Percentiles rank a stretch among this genome's conserved stretches.
Conservation (phyloP, 2,329 filamentous ascomycete species). For the Cercospora citrullina region DNA sequence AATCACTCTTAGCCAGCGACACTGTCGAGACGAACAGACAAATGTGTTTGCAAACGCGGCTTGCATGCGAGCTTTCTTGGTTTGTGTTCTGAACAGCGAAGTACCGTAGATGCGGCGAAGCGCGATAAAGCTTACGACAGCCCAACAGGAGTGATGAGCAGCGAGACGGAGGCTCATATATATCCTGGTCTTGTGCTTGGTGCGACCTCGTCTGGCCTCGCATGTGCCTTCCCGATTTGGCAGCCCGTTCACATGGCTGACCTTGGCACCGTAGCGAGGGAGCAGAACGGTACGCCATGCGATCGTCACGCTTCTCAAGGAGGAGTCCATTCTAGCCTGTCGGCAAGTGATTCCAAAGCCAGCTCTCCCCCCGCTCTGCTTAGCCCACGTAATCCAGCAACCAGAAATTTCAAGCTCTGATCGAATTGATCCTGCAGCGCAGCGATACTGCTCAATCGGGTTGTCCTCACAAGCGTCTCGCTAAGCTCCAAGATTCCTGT, state of each 20-base stretch:
- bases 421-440: slow-evolving; percentile 64
- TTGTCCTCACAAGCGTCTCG: slow-evolving; percentile 44
- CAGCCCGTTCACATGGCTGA: not conserved
- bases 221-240: slow-evolving; percentile 5
- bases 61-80: not conserved
- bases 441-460: slow-evolving; percentile 53
- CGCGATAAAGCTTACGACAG: too few relatives aligned
- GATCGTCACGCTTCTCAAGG: slow-evolving; percentile 2
- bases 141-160: not conserved
- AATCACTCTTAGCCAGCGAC: not conserved
- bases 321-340: slow-evolving; percentile 63
- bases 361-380: slow-evolving; percentile 70
- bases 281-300: not conserved
- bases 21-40: not conserved
- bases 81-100: too few relatives aligned
- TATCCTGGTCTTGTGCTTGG: not conserved
- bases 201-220: not conserved
- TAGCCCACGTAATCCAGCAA: slow-evolving; percentile 70
- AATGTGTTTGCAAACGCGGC: not conserved
- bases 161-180: not conserved
- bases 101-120: too few relatives aligned
- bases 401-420: slow-evolving; percentile 67
- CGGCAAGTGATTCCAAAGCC: slow-evolving; percentile 78
- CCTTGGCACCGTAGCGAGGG: not conserved
- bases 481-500: slow-evolving; percentile 75